Evolutionary conservation across 164 flowering plant species (phyloP).

Genomic region (Macadamia integrifolia): DNA sequence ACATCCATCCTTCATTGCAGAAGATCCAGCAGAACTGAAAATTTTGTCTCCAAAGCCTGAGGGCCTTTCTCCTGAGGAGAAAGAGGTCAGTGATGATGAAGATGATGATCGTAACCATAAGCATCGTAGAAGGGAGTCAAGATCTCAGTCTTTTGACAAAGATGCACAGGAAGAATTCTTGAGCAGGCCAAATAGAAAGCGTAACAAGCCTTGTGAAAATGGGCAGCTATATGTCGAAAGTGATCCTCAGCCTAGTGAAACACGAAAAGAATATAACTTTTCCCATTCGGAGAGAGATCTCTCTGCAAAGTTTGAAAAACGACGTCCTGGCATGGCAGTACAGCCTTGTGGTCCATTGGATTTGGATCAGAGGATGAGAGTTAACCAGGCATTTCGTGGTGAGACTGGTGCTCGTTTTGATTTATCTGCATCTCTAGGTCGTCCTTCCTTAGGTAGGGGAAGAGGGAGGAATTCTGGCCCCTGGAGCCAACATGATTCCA

Average conservation of each 20-base stretch:
- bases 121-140: conserved; percentile 74
- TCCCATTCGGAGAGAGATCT: conserved; percentile 37
- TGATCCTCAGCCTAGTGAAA: conserved; percentile 50
- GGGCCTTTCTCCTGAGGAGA: conserved; percentile 62
- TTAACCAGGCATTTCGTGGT: conserved; percentile 40
- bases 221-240: conserved; percentile 48
- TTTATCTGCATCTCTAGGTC: conserved; percentile 17
- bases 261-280: conserved; percentile 31
- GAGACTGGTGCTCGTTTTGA: conserved; percentile 38
- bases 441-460: conserved; percentile 44
- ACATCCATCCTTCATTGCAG: conserved; percentile 11
- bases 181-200: conserved; percentile 52
- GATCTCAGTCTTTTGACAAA: conserved; percentile 62
- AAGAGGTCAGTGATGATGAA: conserved; percentile 82
- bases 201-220: conserved; percentile 56
- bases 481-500: conserved; percentile 60
- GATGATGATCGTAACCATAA: conserved; percentile 97
- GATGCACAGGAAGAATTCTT: conserved; percentile 41
- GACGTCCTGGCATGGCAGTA: conserved; percentile 34
- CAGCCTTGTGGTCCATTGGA: conserved; percentile 37
- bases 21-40: conserved; percentile 41
- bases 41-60: conserved; percentile 45
- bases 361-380: conserved; percentile 42
- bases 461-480: conserved; percentile 54
- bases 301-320: conserved; percentile 42